Evolutionary conservation across 2,329 filamentous ascomycete species (phyloP), one percentile per base, ranked within the genome.

Genomic region (Penicillium sp.): DNA sequence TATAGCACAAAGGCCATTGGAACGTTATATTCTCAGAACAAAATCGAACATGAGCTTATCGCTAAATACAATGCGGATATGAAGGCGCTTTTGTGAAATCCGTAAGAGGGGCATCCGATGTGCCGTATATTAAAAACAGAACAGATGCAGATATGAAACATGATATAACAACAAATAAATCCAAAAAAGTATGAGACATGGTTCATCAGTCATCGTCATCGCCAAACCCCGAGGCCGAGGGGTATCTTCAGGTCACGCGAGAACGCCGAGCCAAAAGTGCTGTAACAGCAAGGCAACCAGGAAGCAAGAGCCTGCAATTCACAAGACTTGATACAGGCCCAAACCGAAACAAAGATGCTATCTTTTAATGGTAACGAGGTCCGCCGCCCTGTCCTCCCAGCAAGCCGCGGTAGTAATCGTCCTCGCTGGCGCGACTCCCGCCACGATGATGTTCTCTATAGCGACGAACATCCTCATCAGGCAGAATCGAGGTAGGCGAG

Each of bases 391-490:
- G 70, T 37, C 71, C 69, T 55, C 70, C 71, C 34, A 71, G 62
- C 50, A 71, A 52, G 5, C 73, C 71, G 28, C 75, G 72, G 57
- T 78, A 77, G 66, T 76, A 78, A n/a, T 77, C 75, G 25, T 78
- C 76, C 17, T 74, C 75, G 43, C 58, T 67, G 28, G 62, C 66
- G 59, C 75, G 75, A 48, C 63, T 71, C 37, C 66, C 64, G 39
- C 70, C 50, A 4, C 50, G 50, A 22, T 53, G 68, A 42, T 69
- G 65, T 45, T 74, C 69, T 31, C 72, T 66, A 50, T 72, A 72
- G n/a, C 66, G 64, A 20, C 68, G 69, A 41, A 49, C 47, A 42
- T 72, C 67, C 12, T 73, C 72, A 17, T 69, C 66, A 1, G 68
- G 52, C 17, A 64, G 38, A 7, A 62, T 60, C 11, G 69, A 65